A percentile compares a stretch with the other conserved stretches of the same genome.
Evolutionary conservation across 768 basidiomycete genomes (phyloP).

Genomic region (Phlegmacium glaucopus): DNA sequence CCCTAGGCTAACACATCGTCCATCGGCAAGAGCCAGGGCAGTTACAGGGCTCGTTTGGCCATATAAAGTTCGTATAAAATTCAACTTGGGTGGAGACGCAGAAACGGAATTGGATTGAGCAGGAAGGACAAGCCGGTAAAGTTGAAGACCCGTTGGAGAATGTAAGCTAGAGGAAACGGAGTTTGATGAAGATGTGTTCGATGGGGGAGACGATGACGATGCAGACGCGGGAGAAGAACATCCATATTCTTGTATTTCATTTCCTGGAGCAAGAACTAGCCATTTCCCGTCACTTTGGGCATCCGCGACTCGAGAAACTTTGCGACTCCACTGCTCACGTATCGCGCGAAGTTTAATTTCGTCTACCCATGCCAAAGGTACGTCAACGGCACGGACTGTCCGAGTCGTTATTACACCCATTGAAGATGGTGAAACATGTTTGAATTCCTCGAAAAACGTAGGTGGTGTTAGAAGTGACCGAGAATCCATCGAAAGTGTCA

Average conservation of each 20-base stretch:
- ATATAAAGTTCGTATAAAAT: constrained; percentile 67
- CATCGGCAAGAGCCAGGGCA: constrained; percentile 73
- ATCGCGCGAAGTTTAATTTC: constrained; percentile 56
- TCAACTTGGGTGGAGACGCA: constrained; percentile 57
- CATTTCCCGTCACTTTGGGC: constrained; percentile 85
- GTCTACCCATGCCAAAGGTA: constrained; percentile 72
- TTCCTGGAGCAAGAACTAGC: constrained; percentile 70
- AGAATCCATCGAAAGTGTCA: constrained; percentile 14
- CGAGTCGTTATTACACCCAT: constrained; percentile 57
- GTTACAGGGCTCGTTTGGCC: constrained; percentile 67
- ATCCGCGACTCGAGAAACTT: constrained; percentile 65
- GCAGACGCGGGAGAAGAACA: constrained; percentile 13
- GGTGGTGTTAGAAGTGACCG: constrained; percentile 16
- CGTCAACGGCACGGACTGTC: constrained; percentile 64
- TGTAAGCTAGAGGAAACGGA: constrained; percentile 21
- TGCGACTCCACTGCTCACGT: constrained; percentile 78
- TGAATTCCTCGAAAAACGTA: constrained; percentile 21
- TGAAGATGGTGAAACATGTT: constrained; percentile 18
- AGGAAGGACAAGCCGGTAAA: constrained; percentile 71
- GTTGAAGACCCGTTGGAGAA: constrained; percentile 56
- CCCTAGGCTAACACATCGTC: constrained; percentile 76
- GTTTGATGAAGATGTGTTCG: constrained; percentile 22
- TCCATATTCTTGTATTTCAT: constrained; percentile 14
- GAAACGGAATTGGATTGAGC: constrained; percentile 41
- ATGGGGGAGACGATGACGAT: constrained; percentile 9